phyloP scores from a whole-genome alignment of 176 grass and related monocot genomes.

The Miscanthus lutarioriparius region DNA sequence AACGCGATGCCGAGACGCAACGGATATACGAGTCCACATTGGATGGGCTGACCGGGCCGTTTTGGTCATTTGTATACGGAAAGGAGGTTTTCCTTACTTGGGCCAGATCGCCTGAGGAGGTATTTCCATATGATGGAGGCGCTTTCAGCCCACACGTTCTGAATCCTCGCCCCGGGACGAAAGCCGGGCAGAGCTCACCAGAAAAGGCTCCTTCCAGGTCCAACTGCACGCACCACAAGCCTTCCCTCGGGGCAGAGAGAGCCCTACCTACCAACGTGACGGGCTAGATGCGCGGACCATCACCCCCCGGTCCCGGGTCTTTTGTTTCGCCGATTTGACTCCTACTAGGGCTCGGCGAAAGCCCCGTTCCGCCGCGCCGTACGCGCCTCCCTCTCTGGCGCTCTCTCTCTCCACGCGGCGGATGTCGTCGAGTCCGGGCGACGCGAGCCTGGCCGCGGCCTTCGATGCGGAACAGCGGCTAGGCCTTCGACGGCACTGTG shows the following conservation, averaged over 20 bases:
- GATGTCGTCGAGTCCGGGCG: no score
- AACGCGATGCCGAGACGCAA: not conserved
- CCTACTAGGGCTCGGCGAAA: no score
- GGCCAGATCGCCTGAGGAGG: not conserved
- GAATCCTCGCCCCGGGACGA: not conserved
- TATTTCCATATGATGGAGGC: no score
- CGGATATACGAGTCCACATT: not conserved
- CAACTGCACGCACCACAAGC: no score
- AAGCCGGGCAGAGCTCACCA: not conserved
- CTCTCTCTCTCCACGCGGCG: not conserved
- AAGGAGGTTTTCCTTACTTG: not conserved
- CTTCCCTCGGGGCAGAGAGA: no score
- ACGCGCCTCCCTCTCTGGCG: not conserved
- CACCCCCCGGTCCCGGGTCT: no score
- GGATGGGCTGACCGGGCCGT: not conserved
- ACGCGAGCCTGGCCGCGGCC: not conserved
- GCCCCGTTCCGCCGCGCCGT: not conserved
- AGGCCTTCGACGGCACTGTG: not conserved
- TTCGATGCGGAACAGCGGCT: constrained; percentile 33
- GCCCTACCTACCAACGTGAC: no score
- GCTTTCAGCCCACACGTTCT: not conserved
- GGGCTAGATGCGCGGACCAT: no score
- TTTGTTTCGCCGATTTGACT: no score
- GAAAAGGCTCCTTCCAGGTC: no score
- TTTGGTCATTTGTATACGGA: not conserved